These are phyloP conservation scores for Geoglossum cookeanum DNA, from an alignment of 2,329 filamentous ascomycete species.

Conservation along the genomic window DNA sequence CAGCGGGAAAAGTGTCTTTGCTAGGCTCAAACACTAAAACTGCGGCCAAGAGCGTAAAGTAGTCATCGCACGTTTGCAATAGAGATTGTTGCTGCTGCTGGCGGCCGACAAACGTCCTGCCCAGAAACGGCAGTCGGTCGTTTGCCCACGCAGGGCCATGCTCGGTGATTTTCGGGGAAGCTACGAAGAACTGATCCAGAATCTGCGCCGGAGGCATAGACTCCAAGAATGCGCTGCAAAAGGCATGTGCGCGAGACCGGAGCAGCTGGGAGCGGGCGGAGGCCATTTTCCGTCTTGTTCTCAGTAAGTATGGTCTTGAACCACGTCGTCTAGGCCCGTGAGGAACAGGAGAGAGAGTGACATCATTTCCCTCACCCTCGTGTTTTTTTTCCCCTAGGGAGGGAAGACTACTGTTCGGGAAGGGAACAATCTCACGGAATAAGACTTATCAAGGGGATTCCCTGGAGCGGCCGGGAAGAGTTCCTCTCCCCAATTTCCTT, in stretches of 20 bases:
- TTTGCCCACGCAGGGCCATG: conserved; percentile 22
- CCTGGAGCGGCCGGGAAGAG: too few species aligned
- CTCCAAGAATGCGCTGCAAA: conserved; percentile 16
- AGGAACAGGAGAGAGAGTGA: too few species aligned
- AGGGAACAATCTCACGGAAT: too few species aligned
- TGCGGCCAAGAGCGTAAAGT: conserved; percentile 19
- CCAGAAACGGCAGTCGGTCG: conserved; percentile 21
- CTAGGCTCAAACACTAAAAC: conserved; percentile 18
- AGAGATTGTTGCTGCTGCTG: neutral
- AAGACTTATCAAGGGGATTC: too few species aligned
- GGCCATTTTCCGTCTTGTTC: neutral
- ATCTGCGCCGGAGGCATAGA: conserved; percentile 14
- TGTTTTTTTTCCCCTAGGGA: too few species aligned
- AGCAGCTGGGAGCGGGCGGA: conserved; percentile 7
- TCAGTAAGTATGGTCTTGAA: too few species aligned
- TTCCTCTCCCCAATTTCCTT: too few species aligned
- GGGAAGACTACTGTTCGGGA: too few species aligned
- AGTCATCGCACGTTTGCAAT: conserved; percentile 18
- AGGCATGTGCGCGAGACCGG: conserved; percentile 13
- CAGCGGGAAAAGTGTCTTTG: conserved; percentile 17
- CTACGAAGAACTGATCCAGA: conserved; percentile 15
- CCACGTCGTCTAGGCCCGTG: too few species aligned
- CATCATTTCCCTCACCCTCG: too few species aligned
- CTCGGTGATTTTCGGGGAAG: conserved; percentile 20
- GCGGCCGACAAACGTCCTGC: conserved; percentile 17